These are phyloP conservation scores for Syzygium aromaticum DNA, from an alignment of 345 rosid genomes.

Conservation along the genomic window DNA sequence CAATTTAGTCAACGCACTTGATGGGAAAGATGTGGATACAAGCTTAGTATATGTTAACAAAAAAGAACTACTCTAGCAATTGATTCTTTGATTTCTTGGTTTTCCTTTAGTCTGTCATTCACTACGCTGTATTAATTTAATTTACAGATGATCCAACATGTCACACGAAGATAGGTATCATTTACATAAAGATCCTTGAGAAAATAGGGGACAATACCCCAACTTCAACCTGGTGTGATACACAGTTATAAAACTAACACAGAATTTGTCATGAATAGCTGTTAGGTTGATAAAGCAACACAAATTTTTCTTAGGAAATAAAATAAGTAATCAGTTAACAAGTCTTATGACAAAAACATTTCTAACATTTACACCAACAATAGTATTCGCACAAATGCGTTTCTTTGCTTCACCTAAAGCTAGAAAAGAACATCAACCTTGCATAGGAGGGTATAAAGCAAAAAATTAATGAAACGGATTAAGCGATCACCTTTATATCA, in stretches of 20 bases:
- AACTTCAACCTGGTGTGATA: neutral
- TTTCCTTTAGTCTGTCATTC: neutral
- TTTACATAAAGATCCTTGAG: neutral
- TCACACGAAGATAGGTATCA: neutral
- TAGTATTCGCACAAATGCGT: neutral
- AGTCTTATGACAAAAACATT: neutral
- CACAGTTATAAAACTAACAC: neutral
- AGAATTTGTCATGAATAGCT: neutral
- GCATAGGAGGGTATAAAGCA: neutral
- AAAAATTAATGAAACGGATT: conserved; percentile 2
- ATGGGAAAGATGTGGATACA: neutral
- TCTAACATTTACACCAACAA: neutral
- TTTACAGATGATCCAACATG: neutral
- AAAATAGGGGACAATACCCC: neutral
- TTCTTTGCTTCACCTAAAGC: neutral
- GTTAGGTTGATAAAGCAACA: neutral
- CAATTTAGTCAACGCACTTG: neutral
- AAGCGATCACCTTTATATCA: conserved; percentile 56
- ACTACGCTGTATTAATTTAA: neutral
- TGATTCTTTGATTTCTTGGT: neutral
- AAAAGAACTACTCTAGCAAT: neutral
- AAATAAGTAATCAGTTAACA: neutral
- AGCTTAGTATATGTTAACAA: neutral
- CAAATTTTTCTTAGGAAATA: neutral
- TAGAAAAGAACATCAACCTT: neutral